Conservation (phyloP, 495 filamentous ascomycete genomes). For the Trichoderma parareesei region DNA sequence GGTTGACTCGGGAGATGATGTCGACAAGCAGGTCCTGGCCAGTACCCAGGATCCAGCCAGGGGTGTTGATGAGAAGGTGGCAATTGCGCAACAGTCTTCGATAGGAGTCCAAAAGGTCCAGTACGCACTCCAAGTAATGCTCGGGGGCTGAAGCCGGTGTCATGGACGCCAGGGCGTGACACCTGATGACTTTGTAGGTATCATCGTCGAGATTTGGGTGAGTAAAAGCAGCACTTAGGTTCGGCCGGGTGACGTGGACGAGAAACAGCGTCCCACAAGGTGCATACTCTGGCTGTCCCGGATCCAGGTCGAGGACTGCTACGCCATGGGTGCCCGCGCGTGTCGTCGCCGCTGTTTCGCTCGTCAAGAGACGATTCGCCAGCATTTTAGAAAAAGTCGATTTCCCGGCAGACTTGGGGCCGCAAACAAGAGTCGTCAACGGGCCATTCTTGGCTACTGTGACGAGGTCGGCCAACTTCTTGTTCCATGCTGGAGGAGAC, state of each 20-base stretch:
- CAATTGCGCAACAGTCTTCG: conserved; percentile 32
- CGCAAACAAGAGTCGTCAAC: conserved; percentile 54
- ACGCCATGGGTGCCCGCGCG: conserved; percentile 29
- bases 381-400: conserved; percentile 77
- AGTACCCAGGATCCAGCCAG: conserved; percentile 74
- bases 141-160: conserved; percentile 62
- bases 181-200: conserved; percentile 39
- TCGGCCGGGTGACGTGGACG: conserved; percentile 50
- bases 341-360: conserved; percentile 16
- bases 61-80: conserved; percentile 72
- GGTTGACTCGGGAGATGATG: conserved; percentile 43
- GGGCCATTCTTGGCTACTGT: conserved; percentile 34
- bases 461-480: conserved; percentile 29
- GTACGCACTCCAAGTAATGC: conserved; percentile 58
- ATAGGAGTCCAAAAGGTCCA: conserved; percentile 62
- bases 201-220: conserved; percentile 43
- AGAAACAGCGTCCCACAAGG: conserved; percentile 72
- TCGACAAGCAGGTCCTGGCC: conserved; percentile 62
- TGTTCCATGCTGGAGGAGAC: conserved; percentile 59
- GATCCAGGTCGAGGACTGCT: conserved; percentile 72
- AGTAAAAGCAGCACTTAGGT: conserved; percentile 67
- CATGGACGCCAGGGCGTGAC: conserved; percentile 65
- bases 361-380: conserved; percentile 58
- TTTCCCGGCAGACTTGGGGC: conserved; percentile 79
- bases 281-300: conserved; percentile 75